Evolutionary conservation across 2,329 filamentous ascomycete species (phyloP).

Genomic region (Conoideocrella luteorostrata): DNA sequence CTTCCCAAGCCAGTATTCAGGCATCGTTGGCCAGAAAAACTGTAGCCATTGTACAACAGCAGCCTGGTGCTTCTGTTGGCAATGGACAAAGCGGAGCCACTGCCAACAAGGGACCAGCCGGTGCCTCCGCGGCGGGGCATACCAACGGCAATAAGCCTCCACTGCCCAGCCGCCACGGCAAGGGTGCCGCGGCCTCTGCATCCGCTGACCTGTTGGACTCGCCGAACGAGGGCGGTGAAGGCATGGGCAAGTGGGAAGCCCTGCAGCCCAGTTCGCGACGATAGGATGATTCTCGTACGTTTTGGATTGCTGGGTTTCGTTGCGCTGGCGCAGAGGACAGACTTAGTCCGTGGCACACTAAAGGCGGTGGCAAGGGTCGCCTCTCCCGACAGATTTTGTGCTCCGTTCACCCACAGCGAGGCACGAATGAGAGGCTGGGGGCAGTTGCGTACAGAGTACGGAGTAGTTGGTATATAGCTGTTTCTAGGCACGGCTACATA

Average conservation of each 20-base stretch:
- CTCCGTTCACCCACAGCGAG: no score
- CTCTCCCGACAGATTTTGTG: no score
- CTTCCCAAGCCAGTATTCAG: neutral
- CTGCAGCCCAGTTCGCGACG: conserved; percentile 38
- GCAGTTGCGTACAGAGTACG: no score
- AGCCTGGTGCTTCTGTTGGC: neutral
- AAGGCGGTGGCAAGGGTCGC: no score
- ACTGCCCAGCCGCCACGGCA: conserved; percentile 2
- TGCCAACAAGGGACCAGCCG: conserved; percentile 17
- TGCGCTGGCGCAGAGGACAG: no score
- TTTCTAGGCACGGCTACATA: no score
- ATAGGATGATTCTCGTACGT: conserved; percentile 4
- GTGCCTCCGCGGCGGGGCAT: conserved; percentile 10
- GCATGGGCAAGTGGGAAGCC: conserved; percentile 49
- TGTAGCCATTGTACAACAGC: conserved; percentile 5
- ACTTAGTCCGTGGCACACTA: no score
- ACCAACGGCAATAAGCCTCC: conserved; percentile 7
- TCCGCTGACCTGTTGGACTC: conserved; percentile 39
- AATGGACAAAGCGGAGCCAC: conserved; percentile 13
- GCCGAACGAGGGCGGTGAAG: conserved; percentile 38
- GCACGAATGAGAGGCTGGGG: no score
- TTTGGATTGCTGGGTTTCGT: neutral
- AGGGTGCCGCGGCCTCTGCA: conserved; percentile 9
- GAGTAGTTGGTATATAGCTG: no score
- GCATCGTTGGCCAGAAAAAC: conserved; percentile 5